These are phyloP conservation scores for Biscogniauxia mediterranea DNA, from an alignment of 2,329 filamentous ascomycete species.

Conservation along the genomic window DNA sequence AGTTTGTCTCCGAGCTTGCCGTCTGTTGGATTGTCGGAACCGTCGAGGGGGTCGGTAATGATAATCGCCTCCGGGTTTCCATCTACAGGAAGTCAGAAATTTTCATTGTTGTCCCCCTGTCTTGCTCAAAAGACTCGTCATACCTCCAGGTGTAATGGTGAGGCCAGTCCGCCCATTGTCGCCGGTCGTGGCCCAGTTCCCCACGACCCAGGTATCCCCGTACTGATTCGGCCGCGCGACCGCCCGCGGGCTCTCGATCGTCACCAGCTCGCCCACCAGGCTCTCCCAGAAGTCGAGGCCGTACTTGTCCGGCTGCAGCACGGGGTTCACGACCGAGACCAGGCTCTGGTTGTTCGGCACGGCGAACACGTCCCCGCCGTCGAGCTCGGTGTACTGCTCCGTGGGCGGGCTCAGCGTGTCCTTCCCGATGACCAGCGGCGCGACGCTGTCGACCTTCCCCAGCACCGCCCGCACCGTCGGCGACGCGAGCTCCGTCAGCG, in stretches of 20 bases:
- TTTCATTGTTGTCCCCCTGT: neutral
- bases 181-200: slow-evolving; percentile 62
- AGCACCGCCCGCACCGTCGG: slow-evolving; percentile 53
- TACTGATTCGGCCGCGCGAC: slow-evolving; percentile 61
- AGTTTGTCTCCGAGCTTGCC: slow-evolving; percentile 65
- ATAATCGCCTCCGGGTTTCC: slow-evolving; percentile 69
- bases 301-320: slow-evolving; percentile 58
- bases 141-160: slow-evolving; percentile 58
- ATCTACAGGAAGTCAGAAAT: slow-evolving; percentile 39
- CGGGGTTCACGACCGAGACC: slow-evolving; percentile 59
- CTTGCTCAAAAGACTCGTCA: slow-evolving; percentile 6
- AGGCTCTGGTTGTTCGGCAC: slow-evolving; percentile 61
- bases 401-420: slow-evolving; percentile 58
- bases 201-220: slow-evolving; percentile 68
- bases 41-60: slow-evolving; percentile 64
- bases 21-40: slow-evolving; percentile 55
- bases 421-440: slow-evolving; percentile 59
- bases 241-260: slow-evolving; percentile 54
- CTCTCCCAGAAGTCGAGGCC: slow-evolving; percentile 76
- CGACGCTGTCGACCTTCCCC: slow-evolving; percentile 53
- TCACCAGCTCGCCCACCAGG: slow-evolving; percentile 65
- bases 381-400: slow-evolving; percentile 59
- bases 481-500: slow-evolving; percentile 60
- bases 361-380: slow-evolving; percentile 63
- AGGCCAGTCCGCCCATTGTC: slow-evolving; percentile 62